A percentile compares a stretch with the other conserved stretches of the same genome.
Evolutionary conservation across 164 flowering plant species (phyloP).

Genomic region (Umbilicus rupestris): DNA sequence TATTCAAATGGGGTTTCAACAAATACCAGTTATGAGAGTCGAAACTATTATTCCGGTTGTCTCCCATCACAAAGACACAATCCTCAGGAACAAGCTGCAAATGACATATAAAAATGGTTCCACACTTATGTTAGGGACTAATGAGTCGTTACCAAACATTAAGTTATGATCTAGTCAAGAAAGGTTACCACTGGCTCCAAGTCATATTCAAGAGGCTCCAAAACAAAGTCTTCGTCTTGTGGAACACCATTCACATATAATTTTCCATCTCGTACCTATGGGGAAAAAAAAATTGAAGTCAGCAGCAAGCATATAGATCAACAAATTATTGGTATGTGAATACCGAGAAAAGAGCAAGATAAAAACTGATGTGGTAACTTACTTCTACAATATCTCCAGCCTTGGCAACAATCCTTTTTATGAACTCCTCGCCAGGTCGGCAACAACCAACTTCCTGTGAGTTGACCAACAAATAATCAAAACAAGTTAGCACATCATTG

Average conservation of each 20-base stretch:
- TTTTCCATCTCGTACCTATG: constrained; percentile 72
- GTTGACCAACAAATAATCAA: background rate
- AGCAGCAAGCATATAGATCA: background rate
- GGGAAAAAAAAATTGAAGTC: background rate
- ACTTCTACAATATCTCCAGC: constrained; percentile 90
- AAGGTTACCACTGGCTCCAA: constrained; percentile 67
- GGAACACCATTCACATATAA: constrained; percentile 64
- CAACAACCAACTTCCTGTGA: constrained; percentile 61
- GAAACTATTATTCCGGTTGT: constrained; percentile 89
- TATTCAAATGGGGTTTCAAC: background rate
- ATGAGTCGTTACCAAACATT: background rate
- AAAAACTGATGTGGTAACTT: constrained; percentile 14
- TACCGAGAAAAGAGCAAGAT: background rate
- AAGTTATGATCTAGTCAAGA: constrained; percentile 1
- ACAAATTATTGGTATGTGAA: background rate
- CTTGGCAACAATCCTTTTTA: constrained; percentile 86
- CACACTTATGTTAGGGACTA: background rate
- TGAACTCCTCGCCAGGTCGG: constrained; percentile 61
- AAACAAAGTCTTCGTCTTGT: constrained; percentile 69
- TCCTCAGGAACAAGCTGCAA: constrained; percentile 89
- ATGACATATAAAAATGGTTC: constrained; percentile 9
- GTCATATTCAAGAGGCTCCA: constrained; percentile 82
- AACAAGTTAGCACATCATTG: background rate
- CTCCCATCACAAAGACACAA: constrained; percentile 92
- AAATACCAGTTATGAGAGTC: constrained; percentile 91